phyloP scores from a whole-genome alignment of 371 early-diverging fungal species.

The Actinomortierella wolfii region DNA sequence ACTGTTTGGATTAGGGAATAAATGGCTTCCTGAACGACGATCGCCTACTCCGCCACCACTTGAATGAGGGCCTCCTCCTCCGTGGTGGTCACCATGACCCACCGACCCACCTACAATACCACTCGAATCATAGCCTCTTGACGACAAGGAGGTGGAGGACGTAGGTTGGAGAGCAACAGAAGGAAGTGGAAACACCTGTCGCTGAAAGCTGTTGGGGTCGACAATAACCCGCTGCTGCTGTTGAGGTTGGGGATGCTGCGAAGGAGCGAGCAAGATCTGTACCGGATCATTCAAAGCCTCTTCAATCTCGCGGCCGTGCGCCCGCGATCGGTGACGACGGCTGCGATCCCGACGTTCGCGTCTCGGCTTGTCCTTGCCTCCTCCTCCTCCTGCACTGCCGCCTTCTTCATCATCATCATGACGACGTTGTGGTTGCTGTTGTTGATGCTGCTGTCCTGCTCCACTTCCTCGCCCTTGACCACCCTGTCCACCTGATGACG shows the following conservation, averaged over 20 bases:
- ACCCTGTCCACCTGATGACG: too few relatives aligned
- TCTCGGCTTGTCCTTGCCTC: slow-evolving; percentile 7
- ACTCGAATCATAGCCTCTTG: not conserved
- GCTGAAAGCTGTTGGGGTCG: slow-evolving; percentile 42
- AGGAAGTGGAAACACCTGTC: slow-evolving; percentile 16
- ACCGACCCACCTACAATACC: not conserved
- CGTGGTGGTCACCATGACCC: not conserved
- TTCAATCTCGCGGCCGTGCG: too few relatives aligned
- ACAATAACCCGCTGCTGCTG: slow-evolving; percentile 30
- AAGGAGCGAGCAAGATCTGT: too few relatives aligned
- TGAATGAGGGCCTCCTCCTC: not conserved
- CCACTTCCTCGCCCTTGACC: too few relatives aligned
- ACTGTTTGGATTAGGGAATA: too few relatives aligned
- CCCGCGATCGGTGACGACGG: slow-evolving; percentile 23
- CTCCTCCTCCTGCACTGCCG: not conserved
- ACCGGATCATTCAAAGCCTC: too few relatives aligned
- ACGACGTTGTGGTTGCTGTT: slow-evolving; percentile 12
- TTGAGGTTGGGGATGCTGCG: slow-evolving; percentile 4
- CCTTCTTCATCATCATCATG: slow-evolving; percentile 10
- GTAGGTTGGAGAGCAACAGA: too few relatives aligned
- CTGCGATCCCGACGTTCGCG: slow-evolving; percentile 13
- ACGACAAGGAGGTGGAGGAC: not conserved
- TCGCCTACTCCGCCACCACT: too few relatives aligned
- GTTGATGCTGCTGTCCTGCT: slow-evolving; percentile 3
- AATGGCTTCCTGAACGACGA: too few relatives aligned